Evolutionary conservation across 2,329 filamentous ascomycete genomes (phyloP).

Genomic region (Apiospora hydei): DNA sequence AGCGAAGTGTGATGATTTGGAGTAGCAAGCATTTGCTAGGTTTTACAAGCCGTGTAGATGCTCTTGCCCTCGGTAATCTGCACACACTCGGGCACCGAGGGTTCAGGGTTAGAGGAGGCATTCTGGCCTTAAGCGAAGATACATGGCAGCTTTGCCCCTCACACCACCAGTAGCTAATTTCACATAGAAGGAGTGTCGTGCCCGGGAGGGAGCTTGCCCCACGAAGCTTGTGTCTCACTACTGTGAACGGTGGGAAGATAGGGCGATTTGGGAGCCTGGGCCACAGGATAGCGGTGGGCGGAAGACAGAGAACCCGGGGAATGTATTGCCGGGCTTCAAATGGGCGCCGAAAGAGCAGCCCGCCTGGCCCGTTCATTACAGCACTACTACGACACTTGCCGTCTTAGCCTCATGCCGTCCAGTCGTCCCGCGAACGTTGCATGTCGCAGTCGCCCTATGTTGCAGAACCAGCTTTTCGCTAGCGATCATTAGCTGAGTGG

Average conservation of each 20-base stretch:
- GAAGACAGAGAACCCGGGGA: conserved; percentile 15
- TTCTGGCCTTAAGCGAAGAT: background rate
- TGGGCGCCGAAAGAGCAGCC: background rate
- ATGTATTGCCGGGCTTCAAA: background rate
- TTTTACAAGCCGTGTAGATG: background rate
- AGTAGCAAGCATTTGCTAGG: too few relatives aligned
- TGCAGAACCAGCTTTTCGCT: background rate
- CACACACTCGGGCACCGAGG: background rate
- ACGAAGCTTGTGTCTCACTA: conserved; percentile 19
- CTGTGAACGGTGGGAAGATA: background rate
- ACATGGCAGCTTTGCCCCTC: background rate
- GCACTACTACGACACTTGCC: background rate
- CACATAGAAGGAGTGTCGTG: background rate
- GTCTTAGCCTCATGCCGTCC: background rate
- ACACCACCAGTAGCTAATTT: background rate
- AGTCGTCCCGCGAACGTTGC: background rate
- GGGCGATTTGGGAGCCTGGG: background rate
- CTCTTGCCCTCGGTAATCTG: background rate
- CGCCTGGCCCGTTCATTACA: background rate
- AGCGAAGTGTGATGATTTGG: background rate
- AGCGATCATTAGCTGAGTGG: background rate
- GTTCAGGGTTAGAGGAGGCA: background rate
- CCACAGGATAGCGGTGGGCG: background rate
- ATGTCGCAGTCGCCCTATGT: background rate
- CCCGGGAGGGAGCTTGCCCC: background rate